Percentiles rank a stretch among this genome's conserved stretches.
Conservation (phyloP, 1,284 basidiomycete genomes). For the Porogramme epimiltina region DNA sequence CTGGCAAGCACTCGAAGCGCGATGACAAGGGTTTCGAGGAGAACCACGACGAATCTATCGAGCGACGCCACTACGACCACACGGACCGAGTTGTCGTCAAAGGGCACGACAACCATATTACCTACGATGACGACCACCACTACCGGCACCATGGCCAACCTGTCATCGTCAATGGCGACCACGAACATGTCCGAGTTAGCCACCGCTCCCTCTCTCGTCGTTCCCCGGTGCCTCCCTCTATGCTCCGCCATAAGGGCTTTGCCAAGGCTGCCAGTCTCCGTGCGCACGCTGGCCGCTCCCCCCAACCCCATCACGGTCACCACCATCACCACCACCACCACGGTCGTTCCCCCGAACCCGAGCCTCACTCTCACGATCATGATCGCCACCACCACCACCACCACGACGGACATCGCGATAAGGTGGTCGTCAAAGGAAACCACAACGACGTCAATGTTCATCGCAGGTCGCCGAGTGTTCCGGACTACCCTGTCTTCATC, state of each 20-base stretch:
- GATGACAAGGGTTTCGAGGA: not conserved
- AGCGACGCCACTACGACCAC: conserved; percentile 17
- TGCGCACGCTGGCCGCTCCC: conserved; percentile 20
- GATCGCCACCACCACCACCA: conserved; percentile 1
- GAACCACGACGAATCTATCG: not conserved
- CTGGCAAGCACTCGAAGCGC: not conserved
- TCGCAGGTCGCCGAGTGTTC: not conserved
- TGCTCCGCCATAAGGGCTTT: conserved; percentile 14
- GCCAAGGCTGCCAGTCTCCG: conserved; percentile 17
- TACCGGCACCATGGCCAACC: conserved; percentile 13
- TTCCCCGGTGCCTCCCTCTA: conserved; percentile 5
- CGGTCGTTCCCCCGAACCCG: conserved; percentile 6
- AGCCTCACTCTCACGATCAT: not conserved
- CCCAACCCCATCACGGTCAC: conserved; percentile 15
- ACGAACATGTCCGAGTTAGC: conserved; percentile 26
- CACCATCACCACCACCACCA: no score
- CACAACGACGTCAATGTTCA: conserved; percentile 16
- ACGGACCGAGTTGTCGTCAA: conserved; percentile 12
- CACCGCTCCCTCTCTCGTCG: conserved; percentile 3
- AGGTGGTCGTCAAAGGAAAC: conserved; percentile 12
- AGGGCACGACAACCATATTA: conserved; percentile 12
- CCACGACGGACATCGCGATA: conserved; percentile 2
- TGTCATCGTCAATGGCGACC: conserved; percentile 23
- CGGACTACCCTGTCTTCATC: conserved; percentile 11
- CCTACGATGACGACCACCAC: not conserved